phyloP scores from a whole-genome alignment of 225 moss, liverwort and hornwort species.

The Climacium dendroides region DNA sequence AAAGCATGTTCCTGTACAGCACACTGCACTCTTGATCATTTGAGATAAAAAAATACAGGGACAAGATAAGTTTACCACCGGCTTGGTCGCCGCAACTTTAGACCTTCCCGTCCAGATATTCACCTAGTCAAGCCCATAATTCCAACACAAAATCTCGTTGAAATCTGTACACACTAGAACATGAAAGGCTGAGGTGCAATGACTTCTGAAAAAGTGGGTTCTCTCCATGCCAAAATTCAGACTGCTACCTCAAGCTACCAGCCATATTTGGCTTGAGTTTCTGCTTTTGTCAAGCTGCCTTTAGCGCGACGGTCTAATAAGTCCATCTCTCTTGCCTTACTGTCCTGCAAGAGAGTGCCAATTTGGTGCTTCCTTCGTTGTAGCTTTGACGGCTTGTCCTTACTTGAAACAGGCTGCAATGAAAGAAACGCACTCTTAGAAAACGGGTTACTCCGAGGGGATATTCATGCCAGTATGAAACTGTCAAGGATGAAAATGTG shows the following conservation, averaged over 20 bases:
- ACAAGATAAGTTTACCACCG: neutral
- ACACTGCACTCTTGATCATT: neutral
- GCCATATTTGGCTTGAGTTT: constrained; percentile 98
- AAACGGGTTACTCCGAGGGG: neutral
- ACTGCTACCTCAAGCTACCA: constrained; percentile 36
- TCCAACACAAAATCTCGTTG: neutral
- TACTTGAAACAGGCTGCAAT: constrained; percentile 66
- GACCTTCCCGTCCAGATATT: neutral
- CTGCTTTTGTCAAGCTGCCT: constrained; percentile 85
- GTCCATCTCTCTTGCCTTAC: constrained; percentile 91
- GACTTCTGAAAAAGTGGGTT: neutral
- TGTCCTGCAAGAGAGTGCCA: constrained; percentile 80
- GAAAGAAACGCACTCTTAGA: neutral
- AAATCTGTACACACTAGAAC: constrained; percentile 7
- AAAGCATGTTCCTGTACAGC: neutral
- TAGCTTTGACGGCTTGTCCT: constrained; percentile 86
- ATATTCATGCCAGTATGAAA: neutral
- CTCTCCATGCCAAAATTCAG: neutral
- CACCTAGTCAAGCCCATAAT: neutral
- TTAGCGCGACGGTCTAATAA: constrained; percentile 73
- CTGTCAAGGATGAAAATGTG: neutral
- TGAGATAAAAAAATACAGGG: neutral
- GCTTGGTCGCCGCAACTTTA: neutral
- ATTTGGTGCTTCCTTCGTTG: constrained; percentile 96
- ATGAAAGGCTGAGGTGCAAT: neutral